Evolutionary conservation across 2,329 filamentous ascomycete genomes (phyloP).

Genomic region (Fusarium chuoi): DNA sequence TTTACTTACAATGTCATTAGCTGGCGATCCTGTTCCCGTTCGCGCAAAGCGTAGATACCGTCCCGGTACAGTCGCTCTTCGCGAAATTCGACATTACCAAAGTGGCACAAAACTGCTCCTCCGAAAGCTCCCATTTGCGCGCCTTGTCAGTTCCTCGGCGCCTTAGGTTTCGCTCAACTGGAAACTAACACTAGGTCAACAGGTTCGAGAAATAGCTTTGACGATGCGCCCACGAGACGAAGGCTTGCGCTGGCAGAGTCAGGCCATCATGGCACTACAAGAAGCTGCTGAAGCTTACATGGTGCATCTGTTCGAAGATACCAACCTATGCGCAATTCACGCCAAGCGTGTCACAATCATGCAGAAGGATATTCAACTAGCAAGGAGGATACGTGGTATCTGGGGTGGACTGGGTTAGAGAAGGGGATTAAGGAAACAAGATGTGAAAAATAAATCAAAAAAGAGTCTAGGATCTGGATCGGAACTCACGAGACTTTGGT

Average conservation of each 20-base stretch:
- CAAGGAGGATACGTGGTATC: slow-evolving; percentile 79
- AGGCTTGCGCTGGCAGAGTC: slow-evolving; percentile 93
- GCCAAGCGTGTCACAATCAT: slow-evolving; percentile 97
- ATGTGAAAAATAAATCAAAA: not conserved
- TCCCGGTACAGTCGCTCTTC: slow-evolving; percentile 85
- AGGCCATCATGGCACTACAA: slow-evolving; percentile 91
- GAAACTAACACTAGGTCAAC: slow-evolving; percentile 21
- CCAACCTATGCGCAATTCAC: slow-evolving; percentile 93
- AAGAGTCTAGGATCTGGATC: not conserved
- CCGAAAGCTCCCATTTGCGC: slow-evolving; percentile 81
- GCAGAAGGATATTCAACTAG: slow-evolving; percentile 98
- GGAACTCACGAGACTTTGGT: slow-evolving; percentile 19
- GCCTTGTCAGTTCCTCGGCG: slow-evolving; percentile 64
- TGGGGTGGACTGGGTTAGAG: slow-evolving; percentile 75
- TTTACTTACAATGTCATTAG: slow-evolving; percentile 55
- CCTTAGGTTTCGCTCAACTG: not conserved
- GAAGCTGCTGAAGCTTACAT: slow-evolving; percentile 97
- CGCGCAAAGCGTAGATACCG: slow-evolving; percentile 72
- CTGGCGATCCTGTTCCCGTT: slow-evolving; percentile 77
- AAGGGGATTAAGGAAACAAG: not conserved
- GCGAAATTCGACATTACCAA: slow-evolving; percentile 93
- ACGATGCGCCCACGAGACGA: slow-evolving; percentile 69
- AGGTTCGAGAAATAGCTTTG: slow-evolving; percentile 75
- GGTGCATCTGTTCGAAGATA: slow-evolving; percentile 87
- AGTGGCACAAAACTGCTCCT: slow-evolving; percentile 88